A percentile compares a stretch with the other conserved stretches of the same genome.
Conservation (phyloP, 192 early-diverging fungal species). For the Oehlia diaphana region DNA sequence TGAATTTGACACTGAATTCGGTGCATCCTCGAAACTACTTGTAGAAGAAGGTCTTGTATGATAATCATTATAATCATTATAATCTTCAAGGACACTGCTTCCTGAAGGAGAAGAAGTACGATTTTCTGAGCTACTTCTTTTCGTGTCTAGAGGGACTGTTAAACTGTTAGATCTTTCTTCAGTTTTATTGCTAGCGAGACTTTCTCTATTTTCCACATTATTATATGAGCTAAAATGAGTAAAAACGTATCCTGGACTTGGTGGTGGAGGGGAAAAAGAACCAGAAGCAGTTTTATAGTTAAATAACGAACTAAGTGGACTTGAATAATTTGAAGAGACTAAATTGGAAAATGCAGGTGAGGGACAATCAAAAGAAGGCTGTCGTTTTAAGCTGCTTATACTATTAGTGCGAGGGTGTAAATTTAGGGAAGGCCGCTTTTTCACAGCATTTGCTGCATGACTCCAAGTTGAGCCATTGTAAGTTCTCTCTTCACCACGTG, state of each 20-base stretch:
- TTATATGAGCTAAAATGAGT: background rate
- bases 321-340: background rate
- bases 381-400: slow-evolving; percentile 14
- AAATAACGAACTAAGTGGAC: slow-evolving; percentile 7
- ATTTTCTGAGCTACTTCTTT: background rate
- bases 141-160: background rate
- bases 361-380: slow-evolving; percentile 26
- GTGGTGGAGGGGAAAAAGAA: background rate
- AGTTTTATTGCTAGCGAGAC: background rate
- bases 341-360: slow-evolving; percentile 11
- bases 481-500: background rate
- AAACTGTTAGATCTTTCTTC: background rate
- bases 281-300: background rate
- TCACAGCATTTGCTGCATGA: background rate
- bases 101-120: slow-evolving; percentile 10
- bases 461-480: background rate
- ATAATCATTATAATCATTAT: background rate
- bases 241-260: slow-evolving; percentile 9
- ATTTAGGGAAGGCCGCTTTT: slow-evolving; percentile 16
- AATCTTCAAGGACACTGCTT: slow-evolving; percentile 18
- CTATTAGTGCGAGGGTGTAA: background rate
- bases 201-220: slow-evolving; percentile 2
- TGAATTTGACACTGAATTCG: background rate
- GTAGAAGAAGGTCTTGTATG: slow-evolving; percentile 9
- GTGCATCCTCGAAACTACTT: slow-evolving; percentile 14